Evolutionary conservation across 257 asterid species (phyloP).

Genomic region (Primulina huaijiensis): DNA sequence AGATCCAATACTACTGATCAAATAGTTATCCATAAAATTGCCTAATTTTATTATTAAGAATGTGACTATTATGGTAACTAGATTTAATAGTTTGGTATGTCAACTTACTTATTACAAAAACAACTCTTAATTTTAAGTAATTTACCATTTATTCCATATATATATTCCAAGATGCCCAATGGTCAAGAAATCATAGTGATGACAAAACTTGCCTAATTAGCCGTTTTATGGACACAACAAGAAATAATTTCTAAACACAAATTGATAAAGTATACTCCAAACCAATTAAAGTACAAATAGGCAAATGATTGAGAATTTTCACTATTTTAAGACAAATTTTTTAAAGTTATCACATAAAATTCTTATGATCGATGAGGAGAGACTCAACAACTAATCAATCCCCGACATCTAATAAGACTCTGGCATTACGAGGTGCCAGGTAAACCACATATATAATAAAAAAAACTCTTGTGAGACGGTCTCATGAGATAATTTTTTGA

Average conservation of each 20-base stretch:
- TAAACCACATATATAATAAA: no score
- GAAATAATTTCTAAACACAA: not conserved
- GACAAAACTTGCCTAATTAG: not conserved
- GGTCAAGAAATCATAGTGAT: not conserved
- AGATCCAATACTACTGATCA: no score
- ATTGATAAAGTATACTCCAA: slow-evolving; percentile 31
- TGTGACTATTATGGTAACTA: no score
- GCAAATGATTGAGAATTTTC: not conserved
- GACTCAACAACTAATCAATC: not conserved
- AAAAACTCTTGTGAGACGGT: no score
- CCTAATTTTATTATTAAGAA: no score
- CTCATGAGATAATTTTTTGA: no score
- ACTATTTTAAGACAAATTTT: not conserved
- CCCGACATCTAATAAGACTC: not conserved
- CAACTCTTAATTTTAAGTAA: no score
- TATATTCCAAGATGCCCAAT: not conserved
- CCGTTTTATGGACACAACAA: not conserved
- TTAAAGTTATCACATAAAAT: not conserved
- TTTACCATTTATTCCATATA: no score
- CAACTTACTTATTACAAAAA: no score
- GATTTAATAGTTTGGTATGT: no score
- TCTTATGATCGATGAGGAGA: not conserved
- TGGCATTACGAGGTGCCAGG: not conserved
- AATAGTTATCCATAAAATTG: no score
- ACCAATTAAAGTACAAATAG: not conserved